Percentiles rank a stretch among this genome's conserved stretches.
Evolutionary conservation across 2,329 filamentous ascomycete species (phyloP).

Genomic region (Fusarium mundagurra): DNA sequence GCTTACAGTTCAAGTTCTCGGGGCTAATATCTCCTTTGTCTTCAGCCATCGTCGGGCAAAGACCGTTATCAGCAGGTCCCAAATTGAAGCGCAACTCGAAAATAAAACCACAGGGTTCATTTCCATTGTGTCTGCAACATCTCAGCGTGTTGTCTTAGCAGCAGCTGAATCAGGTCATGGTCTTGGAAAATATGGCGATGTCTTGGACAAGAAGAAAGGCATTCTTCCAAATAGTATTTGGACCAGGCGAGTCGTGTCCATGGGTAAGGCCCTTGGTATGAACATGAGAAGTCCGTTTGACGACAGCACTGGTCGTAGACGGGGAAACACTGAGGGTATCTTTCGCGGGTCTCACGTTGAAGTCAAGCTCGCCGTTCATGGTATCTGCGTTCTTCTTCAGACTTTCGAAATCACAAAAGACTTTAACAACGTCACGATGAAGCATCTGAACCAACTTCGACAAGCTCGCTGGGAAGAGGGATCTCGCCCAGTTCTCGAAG

Average conservation of each 20-base stretch:
- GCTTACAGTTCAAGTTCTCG: slow-evolving; percentile 46
- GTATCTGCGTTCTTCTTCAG: slow-evolving; percentile 43
- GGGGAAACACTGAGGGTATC: slow-evolving; percentile 31
- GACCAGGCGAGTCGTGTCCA: slow-evolving; percentile 42
- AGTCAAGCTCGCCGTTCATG: slow-evolving; percentile 52
- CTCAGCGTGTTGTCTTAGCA: slow-evolving; percentile 42
- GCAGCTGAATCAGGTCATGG: slow-evolving; percentile 51
- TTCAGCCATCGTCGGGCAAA: slow-evolving; percentile 44
- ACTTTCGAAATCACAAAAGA: slow-evolving; percentile 40
- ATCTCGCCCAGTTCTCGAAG: slow-evolving; percentile 44
- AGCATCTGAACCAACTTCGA: slow-evolving; percentile 39
- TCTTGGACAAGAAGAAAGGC: slow-evolving; percentile 37
- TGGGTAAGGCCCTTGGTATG: slow-evolving; percentile 46
- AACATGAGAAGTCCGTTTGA: slow-evolving; percentile 44
- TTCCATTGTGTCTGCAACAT: slow-evolving; percentile 27
- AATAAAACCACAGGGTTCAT: slow-evolving; percentile 49
- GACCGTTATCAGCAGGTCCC: background rate
- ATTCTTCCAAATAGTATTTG: slow-evolving; percentile 47
- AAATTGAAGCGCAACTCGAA: slow-evolving; percentile 26
- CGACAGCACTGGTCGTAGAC: slow-evolving; percentile 20
- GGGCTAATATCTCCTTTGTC: slow-evolving; percentile 45
- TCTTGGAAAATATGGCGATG: slow-evolving; percentile 41
- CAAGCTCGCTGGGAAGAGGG: slow-evolving; percentile 40
- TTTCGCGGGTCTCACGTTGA: slow-evolving; percentile 52
- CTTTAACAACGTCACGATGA: slow-evolving; percentile 30